Percentiles rank a stretch among this genome's conserved stretches.
phyloP scores from a whole-genome alignment of 768 basidiomycete genomes.

The Lentinula sp. region DNA sequence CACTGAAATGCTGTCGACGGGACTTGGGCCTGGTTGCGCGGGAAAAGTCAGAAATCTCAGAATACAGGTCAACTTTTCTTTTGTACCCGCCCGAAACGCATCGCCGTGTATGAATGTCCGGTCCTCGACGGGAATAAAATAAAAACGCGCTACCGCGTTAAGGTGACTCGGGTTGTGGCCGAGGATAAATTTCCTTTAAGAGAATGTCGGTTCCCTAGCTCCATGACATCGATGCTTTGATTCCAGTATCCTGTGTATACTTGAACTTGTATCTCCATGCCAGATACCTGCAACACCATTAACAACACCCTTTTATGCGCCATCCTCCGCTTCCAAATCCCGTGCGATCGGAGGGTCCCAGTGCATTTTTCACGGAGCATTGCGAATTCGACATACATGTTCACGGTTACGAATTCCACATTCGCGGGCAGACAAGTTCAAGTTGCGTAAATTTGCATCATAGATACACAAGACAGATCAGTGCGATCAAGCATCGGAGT shows the following conservation, averaged over 20 bases:
- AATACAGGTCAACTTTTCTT: neutral
- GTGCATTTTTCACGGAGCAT: neutral
- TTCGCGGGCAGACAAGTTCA: no score
- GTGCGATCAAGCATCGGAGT: neutral
- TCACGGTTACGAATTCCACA: neutral
- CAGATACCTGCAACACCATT: neutral
- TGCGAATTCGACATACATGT: neutral
- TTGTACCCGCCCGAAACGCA: neutral
- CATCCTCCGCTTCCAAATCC: neutral
- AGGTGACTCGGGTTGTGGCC: neutral
- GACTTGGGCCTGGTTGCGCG: constrained; percentile 1
- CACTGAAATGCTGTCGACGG: neutral
- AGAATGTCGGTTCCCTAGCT: neutral
- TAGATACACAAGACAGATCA: neutral
- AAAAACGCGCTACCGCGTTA: neutral
- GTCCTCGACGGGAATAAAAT: neutral
- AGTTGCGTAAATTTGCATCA: neutral
- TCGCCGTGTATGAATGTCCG: neutral
- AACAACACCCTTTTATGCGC: neutral
- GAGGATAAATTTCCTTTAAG: neutral
- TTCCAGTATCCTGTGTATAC: neutral
- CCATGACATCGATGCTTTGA: neutral
- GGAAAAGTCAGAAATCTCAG: neutral
- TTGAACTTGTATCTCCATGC: neutral
- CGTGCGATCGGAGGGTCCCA: neutral